A percentile compares a stretch with the other conserved stretches of the same genome.
These are phyloP conservation scores for Aspergillus aculeatinus DNA, from an alignment of 2,329 filamentous ascomycete genomes.

Conservation along the genomic window DNA sequence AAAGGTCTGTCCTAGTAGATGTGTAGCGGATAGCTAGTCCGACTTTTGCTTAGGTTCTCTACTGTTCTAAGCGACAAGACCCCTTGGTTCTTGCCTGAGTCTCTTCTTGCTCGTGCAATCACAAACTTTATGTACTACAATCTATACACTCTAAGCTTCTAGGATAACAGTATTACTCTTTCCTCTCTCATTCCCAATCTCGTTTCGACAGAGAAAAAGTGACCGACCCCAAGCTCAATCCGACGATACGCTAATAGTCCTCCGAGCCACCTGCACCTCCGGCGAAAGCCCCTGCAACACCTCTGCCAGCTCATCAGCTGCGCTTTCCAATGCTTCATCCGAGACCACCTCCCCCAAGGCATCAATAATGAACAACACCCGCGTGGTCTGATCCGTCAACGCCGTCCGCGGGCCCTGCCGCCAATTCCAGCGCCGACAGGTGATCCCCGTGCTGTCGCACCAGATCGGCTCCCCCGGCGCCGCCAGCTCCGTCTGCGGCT, in stretches of 20 bases:
- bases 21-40: no score
- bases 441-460: slow-evolving; percentile 41
- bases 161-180: no score
- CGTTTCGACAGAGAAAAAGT: no score
- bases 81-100: no score
- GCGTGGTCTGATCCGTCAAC: slow-evolving; percentile 34
- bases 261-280: background rate
- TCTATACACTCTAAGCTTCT: no score
- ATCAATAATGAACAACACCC: background rate
- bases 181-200: no score
- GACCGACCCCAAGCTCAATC: no score
- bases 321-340: background rate
- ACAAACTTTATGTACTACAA: no score
- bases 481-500: slow-evolving; percentile 13
- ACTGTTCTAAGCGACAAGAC: no score
- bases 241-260: background rate
- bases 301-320: background rate
- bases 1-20: no score
- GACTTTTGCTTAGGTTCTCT: no score
- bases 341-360: background rate
- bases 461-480: slow-evolving; percentile 39
- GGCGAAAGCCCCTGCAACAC: background rate
- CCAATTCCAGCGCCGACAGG: slow-evolving; percentile 44
- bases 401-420: slow-evolving; percentile 39
- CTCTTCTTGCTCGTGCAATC: no score